Evolutionary conservation across 306 rosid genomes (phyloP), one percentile per base, ranked within the genome.

Genomic region (Cucumis melo): DNA sequence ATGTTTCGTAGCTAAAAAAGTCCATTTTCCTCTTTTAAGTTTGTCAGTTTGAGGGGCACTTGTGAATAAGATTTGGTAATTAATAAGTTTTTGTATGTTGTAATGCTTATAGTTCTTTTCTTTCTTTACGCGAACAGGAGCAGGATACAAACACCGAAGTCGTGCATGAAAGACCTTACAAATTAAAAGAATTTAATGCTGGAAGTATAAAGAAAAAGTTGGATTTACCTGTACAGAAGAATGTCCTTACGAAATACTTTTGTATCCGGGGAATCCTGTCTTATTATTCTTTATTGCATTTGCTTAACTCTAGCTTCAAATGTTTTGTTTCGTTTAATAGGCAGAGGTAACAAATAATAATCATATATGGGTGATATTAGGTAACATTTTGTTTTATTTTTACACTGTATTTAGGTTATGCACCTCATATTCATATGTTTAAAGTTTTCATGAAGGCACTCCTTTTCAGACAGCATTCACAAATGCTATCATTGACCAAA

Each of bases 151-250:
- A 63, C 77, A 75, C 72, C 61, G 78, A 63, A 64, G 56, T 77
- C 29, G 74, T 82, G 65, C 77, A 53, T 65, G 80, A 51, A 56
- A 82, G 64, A 77, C 81, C 83, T 75, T 82, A 72, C 80, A 87
- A 77, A 78, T 55, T 80, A 53, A 85, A 87, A 82, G 81, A 79
- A 34, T 53, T 80, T 48, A 82, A 84, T 79, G 80, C 88, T 76
- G 96, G 83, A 78, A 82, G 77, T 60, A 60, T 27, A 34, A 89
- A 88, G 88, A 92, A 86, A 85, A 90, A 71, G 87, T 81, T 89
- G 80, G 97, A 92, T 80, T 84, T 92, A 67, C 99, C 95, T 0
- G 87, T 94, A 83, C 96, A 92, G 89, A 94, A 92, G 87, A 94
- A 92, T 85, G 88, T 88, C 77, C 88, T 92, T 74, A 89, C 99